Conservation (phyloP, 805 yeast species). For the Debaryomyces prosopidis region DNA sequence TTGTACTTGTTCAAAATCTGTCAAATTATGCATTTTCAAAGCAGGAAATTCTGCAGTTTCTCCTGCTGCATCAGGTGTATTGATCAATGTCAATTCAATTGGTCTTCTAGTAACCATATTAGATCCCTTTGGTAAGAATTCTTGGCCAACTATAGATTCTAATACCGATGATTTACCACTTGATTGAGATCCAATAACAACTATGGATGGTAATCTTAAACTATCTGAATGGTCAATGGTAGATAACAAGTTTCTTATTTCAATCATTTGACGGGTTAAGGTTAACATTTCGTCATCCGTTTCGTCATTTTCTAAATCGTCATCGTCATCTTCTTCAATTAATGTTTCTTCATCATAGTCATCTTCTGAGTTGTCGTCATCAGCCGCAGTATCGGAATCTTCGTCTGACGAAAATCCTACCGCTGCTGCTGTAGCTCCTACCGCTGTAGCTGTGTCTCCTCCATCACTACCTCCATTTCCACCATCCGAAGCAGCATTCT, state of each 20-base stretch:
- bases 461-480: conserved; percentile 26
- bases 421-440: conserved; percentile 47
- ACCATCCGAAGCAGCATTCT: conserved; percentile 22
- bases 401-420: conserved; percentile 43
- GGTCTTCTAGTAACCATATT: conserved; percentile 99
- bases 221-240: conserved; percentile 76
- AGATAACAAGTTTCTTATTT: conserved; percentile 77
- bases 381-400: conserved; percentile 31
- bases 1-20: conserved; percentile 88
- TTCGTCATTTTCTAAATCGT: conserved; percentile 47
- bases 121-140: conserved; percentile 93
- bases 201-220: conserved; percentile 87
- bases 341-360: conserved; percentile 52
- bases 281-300: conserved; percentile 82
- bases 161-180: conserved; percentile 96
- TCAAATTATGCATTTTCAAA: conserved; percentile 73
- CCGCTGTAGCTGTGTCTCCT: conserved; percentile 35
- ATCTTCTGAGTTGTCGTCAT: conserved; percentile 43
- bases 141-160: conserved; percentile 97
- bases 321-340: conserved; percentile 46
- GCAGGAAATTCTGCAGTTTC: conserved; percentile 95
- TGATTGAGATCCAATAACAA: conserved; percentile 95
- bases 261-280: conserved; percentile 94
- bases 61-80: conserved; percentile 76
- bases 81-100: conserved; percentile 87